phyloP scores from a whole-genome alignment of 768 basidiomycete species.

The Kwoniella pini region DNA sequence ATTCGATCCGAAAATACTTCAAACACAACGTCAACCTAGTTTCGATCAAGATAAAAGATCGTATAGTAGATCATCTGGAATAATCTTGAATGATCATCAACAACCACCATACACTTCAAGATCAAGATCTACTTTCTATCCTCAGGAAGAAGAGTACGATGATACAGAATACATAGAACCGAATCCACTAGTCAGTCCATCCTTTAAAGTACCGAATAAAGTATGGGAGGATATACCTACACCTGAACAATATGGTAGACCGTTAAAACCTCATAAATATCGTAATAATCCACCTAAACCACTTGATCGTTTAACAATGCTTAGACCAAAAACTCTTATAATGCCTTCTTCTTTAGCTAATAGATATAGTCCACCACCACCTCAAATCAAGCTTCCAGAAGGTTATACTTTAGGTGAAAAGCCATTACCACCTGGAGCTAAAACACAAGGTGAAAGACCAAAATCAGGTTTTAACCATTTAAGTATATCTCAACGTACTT shows the following conservation, averaged over 20 bases:
- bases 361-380: constrained; percentile 36
- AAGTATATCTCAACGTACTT: constrained; percentile 79
- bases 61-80: background rate
- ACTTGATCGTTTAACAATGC: constrained; percentile 60
- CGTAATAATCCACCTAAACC: background rate
- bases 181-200: background rate
- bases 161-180: too few relatives aligned
- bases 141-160: background rate
- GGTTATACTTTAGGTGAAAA: constrained; percentile 66
- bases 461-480: constrained; percentile 28
- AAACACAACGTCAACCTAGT: constrained; percentile 24
- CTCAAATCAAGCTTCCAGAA: constrained; percentile 43
- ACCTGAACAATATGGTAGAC: constrained; percentile 38
- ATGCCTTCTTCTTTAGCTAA: constrained; percentile 87
- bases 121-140: constrained; percentile 7
- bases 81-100: background rate
- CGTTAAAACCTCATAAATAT: constrained; percentile 33
- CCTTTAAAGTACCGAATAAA: background rate
- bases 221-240: constrained; percentile 34
- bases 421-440: constrained; percentile 74
- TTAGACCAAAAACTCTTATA: constrained; percentile 87
- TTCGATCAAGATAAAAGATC: background rate
- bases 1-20: constrained; percentile 74
- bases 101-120: background rate
- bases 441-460: constrained; percentile 54